These are phyloP conservation scores for Remersonia thermophila DNA, from an alignment of 2,329 filamentous ascomycete species.

Conservation along the genomic window DNA sequence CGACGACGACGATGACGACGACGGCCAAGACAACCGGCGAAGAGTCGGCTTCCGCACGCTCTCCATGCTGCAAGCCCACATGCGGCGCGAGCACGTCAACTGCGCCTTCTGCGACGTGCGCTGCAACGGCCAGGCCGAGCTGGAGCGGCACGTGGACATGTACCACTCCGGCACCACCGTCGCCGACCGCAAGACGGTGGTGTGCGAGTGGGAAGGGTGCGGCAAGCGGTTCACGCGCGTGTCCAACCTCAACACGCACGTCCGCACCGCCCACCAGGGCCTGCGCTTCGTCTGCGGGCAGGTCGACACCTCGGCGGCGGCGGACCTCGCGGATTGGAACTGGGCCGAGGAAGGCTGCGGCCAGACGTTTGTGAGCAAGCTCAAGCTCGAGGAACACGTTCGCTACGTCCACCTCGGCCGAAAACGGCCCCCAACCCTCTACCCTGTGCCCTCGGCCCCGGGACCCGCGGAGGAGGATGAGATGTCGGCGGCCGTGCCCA, in stretches of 20 bases:
- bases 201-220: slow-evolving; percentile 58
- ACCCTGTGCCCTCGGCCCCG: slow-evolving; percentile 23
- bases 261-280: slow-evolving; percentile 65
- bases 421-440: slow-evolving; percentile 28
- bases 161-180: slow-evolving; percentile 54
- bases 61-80: slow-evolving; percentile 58
- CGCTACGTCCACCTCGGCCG: slow-evolving; percentile 66
- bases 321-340: slow-evolving; percentile 49
- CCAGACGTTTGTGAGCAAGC: slow-evolving; percentile 63
- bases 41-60: slow-evolving; percentile 58
- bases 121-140: slow-evolving; percentile 52
- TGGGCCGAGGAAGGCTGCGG: slow-evolving; percentile 57
- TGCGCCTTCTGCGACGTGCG: slow-evolving; percentile 64
- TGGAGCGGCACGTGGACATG: slow-evolving; percentile 68
- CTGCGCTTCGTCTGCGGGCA: slow-evolving; percentile 68
- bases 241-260: slow-evolving; percentile 72
- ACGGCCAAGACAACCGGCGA: slow-evolving; percentile 13
- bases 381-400: slow-evolving; percentile 71
- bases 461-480: slow-evolving; percentile 23
- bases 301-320: slow-evolving; percentile 44
- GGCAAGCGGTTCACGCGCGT: slow-evolving; percentile 66
- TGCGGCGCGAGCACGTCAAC: slow-evolving; percentile 58
- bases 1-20: slow-evolving; percentile 25
- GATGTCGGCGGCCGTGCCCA: slow-evolving; percentile 25
- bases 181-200: slow-evolving; percentile 51